These are phyloP conservation scores for Scheffersomyces titani DNA, from an alignment of 1,139 yeast species.

Conservation along the genomic window DNA sequence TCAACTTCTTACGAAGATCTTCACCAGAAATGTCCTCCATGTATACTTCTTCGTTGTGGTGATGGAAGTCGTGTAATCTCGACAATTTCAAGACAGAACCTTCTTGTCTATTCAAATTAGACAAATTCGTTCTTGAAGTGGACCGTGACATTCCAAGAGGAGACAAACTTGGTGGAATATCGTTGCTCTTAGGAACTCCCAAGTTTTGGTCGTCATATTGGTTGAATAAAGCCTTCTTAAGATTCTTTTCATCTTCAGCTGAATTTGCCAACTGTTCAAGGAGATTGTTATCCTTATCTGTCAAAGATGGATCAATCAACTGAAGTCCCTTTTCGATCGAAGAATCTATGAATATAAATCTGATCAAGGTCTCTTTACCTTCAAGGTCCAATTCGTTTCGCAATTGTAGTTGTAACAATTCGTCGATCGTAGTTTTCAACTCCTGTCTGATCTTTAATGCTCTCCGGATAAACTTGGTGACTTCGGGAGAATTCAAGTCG, in stretches of 20 bases:
- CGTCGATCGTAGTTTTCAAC: slow-evolving; percentile 55
- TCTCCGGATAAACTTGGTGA: slow-evolving; percentile 42
- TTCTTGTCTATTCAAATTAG: slow-evolving; percentile 39
- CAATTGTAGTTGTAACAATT: slow-evolving; percentile 56
- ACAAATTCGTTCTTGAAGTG: slow-evolving; percentile 38
- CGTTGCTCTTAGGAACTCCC: slow-evolving; percentile 5
- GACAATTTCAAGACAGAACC: slow-evolving; percentile 42
- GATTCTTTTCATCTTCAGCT: slow-evolving; percentile 21
- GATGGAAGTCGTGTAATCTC: slow-evolving; percentile 29
- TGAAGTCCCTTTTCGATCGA: slow-evolving; percentile 67
- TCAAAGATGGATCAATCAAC: slow-evolving; percentile 45
- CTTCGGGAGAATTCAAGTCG: slow-evolving; percentile 26
- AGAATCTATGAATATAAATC: slow-evolving; percentile 68
- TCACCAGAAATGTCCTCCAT: slow-evolving; percentile 47
- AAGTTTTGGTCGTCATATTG: slow-evolving; percentile 6
- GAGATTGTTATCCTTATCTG: slow-evolving; percentile 9
- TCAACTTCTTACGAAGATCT: slow-evolving; percentile 50
- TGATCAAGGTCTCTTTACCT: slow-evolving; percentile 71
- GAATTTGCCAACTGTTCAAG: neutral
- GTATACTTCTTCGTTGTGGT: slow-evolving; percentile 13
- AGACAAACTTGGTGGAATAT: slow-evolving; percentile 18
- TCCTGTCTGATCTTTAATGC: slow-evolving; percentile 46
- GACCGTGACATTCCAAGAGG: slow-evolving; percentile 35
- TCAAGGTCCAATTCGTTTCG: slow-evolving; percentile 56
- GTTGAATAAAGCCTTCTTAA: neutral